Conservation (phyloP, 2,329 filamentous ascomycete species). For the Pseudogymnoascus sp. region DNA sequence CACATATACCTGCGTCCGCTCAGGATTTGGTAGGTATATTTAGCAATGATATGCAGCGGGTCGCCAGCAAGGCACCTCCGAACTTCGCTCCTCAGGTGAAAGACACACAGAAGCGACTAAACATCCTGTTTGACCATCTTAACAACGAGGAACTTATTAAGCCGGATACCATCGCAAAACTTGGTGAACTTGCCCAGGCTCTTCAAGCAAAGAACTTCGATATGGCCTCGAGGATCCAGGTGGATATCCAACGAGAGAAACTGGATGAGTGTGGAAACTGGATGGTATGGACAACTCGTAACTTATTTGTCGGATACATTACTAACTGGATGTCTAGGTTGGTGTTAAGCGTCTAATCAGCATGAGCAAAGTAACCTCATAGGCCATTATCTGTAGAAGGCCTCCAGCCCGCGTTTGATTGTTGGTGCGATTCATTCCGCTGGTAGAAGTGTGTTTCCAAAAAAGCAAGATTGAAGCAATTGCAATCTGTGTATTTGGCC, state of each 20-base stretch:
- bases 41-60: constrained; percentile 75
- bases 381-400: not conserved
- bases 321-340: constrained; percentile 47
- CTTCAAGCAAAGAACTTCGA: constrained; percentile 64
- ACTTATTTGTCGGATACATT: constrained; percentile 2
- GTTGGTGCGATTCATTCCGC: not conserved
- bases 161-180: constrained; percentile 64
- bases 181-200: constrained; percentile 57
- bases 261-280: constrained; percentile 76
- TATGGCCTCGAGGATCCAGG: constrained; percentile 58
- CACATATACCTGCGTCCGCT: constrained; percentile 73
- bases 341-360: constrained; percentile 70
- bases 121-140: constrained; percentile 90
- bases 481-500: not conserved
- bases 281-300: constrained; percentile 57
- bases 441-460: not conserved
- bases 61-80: constrained; percentile 77
- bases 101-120: constrained; percentile 87
- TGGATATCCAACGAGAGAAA: constrained; percentile 69
- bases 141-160: constrained; percentile 91
- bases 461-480: not conserved
- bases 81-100: constrained; percentile 83
- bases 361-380: constrained; percentile 69
- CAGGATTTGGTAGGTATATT: constrained; percentile 76
- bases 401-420: not conserved